Percentiles rank a stretch among this genome's conserved stretches.
These are phyloP conservation scores for Xylariaceae sp. DNA, from an alignment of 2,329 filamentous ascomycete species.

Conservation along the genomic window DNA sequence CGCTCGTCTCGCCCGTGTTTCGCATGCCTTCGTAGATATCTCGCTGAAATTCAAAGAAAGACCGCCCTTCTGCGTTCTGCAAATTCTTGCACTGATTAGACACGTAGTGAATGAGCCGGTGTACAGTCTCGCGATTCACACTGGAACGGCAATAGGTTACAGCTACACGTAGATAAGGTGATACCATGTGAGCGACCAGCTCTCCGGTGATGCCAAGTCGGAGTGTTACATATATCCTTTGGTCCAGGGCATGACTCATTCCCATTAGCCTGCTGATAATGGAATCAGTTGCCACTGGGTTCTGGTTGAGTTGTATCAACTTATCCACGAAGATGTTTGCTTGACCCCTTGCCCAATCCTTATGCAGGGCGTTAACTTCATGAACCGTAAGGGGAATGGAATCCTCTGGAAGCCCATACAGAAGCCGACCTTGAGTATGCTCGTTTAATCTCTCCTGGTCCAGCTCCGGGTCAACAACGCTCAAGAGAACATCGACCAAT, in stretches of 20 bases:
- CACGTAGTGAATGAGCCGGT: slow-evolving; percentile 48
- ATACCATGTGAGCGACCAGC: slow-evolving; percentile 48
- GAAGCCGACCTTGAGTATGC: slow-evolving; percentile 43
- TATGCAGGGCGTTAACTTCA: slow-evolving; percentile 52
- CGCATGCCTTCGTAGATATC: slow-evolving; percentile 39
- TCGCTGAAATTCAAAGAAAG: slow-evolving; percentile 51
- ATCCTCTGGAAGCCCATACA: slow-evolving; percentile 35
- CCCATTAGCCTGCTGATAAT: slow-evolving; percentile 62
- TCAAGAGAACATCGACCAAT: slow-evolving; percentile 51
- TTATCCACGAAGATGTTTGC: slow-evolving; percentile 66
- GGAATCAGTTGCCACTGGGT: slow-evolving; percentile 50
- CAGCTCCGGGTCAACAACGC: slow-evolving; percentile 45
- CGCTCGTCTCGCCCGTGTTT: slow-evolving; percentile 33
- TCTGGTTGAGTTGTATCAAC: slow-evolving; percentile 65
- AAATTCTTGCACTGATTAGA: slow-evolving; percentile 47
- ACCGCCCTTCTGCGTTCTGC: slow-evolving; percentile 51
- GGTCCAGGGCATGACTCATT: slow-evolving; percentile 54
- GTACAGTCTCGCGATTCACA: slow-evolving; percentile 38
- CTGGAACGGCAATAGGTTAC: slow-evolving; percentile 54
- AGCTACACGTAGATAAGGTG: slow-evolving; percentile 62
- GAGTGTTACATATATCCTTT: slow-evolving; percentile 56
- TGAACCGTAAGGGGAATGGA: slow-evolving; percentile 48
- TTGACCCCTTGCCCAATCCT: slow-evolving; percentile 42
- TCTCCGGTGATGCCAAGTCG: slow-evolving; percentile 56
- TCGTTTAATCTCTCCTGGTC: slow-evolving; percentile 43